These are phyloP conservation scores for Pharus latifolius DNA, from an alignment of 176 grass and related monocot genomes.

Conservation along the genomic window DNA sequence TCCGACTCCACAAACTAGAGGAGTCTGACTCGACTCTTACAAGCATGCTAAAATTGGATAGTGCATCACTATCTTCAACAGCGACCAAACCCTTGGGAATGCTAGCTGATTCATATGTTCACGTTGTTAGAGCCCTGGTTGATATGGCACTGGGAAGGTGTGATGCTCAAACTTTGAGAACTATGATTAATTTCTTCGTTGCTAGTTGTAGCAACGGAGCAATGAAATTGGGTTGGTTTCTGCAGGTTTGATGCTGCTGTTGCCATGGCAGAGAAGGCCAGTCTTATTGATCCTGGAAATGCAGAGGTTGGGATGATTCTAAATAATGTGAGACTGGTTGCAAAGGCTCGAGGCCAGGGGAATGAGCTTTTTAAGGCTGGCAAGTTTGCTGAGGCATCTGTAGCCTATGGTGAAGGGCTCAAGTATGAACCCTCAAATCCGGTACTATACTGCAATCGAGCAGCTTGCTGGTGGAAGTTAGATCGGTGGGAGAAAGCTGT, in stretches of 20 bases:
- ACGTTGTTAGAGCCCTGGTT: conserved; percentile 60
- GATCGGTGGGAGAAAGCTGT: conserved; percentile 45
- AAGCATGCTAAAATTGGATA: conserved; percentile 16
- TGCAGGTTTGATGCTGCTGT: conserved; percentile 65
- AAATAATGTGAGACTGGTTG: conserved; percentile 34
- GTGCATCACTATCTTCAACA: conserved; percentile 10
- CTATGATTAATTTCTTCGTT: background rate
- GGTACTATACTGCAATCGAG: conserved; percentile 51
- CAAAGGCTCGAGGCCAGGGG: conserved; percentile 28
- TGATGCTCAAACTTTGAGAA: background rate
- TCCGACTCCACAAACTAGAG: conserved; percentile 45
- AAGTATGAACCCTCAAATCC: conserved; percentile 48
- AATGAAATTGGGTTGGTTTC: background rate
- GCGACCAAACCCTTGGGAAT: conserved; percentile 45
- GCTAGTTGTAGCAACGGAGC: background rate
- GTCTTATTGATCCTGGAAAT: conserved; percentile 29
- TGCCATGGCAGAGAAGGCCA: conserved; percentile 46
- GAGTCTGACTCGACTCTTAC: conserved; percentile 51
- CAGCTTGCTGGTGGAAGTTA: conserved; percentile 56
- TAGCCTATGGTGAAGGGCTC: conserved; percentile 57
- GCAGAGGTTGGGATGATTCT: conserved; percentile 27
- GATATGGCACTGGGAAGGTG: conserved; percentile 80
- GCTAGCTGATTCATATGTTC: conserved; percentile 44
- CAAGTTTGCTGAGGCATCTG: conserved; percentile 35
- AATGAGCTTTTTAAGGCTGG: conserved; percentile 48